These are phyloP conservation scores for Saraca asoca DNA, from an alignment of 331 rosid species.

Conservation along the genomic window DNA sequence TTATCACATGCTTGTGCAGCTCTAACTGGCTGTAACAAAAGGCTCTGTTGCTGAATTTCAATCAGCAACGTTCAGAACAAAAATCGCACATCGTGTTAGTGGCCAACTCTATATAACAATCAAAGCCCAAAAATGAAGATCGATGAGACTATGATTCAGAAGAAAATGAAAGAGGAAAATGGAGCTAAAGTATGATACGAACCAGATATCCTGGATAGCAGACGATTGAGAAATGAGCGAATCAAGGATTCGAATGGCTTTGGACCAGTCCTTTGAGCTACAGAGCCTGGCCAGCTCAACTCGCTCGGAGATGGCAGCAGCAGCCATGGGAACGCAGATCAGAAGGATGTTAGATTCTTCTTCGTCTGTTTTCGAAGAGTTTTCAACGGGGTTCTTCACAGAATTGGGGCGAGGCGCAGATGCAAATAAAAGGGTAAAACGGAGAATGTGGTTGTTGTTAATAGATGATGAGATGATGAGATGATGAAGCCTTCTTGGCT, in stretches of 20 bases:
- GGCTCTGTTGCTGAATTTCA: slow-evolving; percentile 71
- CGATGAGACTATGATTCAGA: slow-evolving; percentile 10
- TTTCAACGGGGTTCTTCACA: slow-evolving; percentile 17
- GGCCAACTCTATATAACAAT: slow-evolving; percentile 17
- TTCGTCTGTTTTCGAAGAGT: not conserved
- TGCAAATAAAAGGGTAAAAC: slow-evolving; percentile 31
- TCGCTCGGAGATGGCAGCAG: slow-evolving; percentile 58
- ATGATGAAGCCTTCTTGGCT: no score
- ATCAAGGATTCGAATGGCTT: slow-evolving; percentile 79
- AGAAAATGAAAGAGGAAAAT: not conserved
- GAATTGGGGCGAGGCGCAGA: slow-evolving; percentile 14
- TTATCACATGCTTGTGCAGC: slow-evolving; percentile 80
- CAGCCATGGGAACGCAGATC: slow-evolving; percentile 50
- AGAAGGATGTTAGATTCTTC: not conserved
- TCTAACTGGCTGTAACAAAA: slow-evolving; percentile 85
- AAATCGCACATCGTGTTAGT: slow-evolving; percentile 34
- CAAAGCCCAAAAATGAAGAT: not conserved
- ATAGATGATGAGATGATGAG: no score
- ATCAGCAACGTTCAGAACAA: not conserved
- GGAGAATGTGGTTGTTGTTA: not conserved
- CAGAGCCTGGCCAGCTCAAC: slow-evolving; percentile 70
- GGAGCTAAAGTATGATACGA: slow-evolving; percentile 11
- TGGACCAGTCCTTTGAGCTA: slow-evolving; percentile 85
- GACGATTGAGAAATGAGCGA: slow-evolving; percentile 59
- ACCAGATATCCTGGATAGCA: slow-evolving; percentile 80